Evolutionary conservation across 768 basidiomycete species (phyloP), one percentile per base, ranked within the genome.

Genomic region (Boletus reticuloceps): DNA sequence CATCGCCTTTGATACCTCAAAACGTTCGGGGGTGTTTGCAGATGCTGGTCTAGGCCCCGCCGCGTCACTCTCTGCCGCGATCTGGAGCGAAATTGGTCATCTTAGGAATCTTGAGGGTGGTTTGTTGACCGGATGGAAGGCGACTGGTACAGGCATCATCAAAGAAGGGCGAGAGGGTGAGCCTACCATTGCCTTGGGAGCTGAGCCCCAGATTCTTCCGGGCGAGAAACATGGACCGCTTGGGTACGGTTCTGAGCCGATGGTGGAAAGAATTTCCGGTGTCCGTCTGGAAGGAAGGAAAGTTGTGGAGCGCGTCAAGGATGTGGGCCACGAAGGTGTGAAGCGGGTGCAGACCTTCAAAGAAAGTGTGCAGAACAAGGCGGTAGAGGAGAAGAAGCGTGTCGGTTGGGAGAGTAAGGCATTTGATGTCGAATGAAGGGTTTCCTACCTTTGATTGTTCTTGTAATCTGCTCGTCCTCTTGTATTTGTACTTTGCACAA

Each of bases 71-170:
- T 66, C 81, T n/a, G 82, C 81, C 3, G 88, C 83, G 1, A 60
- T 86, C 9, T 88, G 86, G 86, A 85, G 83, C 57, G 87, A 89
- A 67, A 55, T 88, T 1, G 88, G 88, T 0, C 75, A 79, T 44
- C 42, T 89, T n/a, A 71, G 75, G 55, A 72, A 78, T 36, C 58
- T 57, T 41, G 70, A 66, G 44, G 62, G 67, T 48, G 75, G 64
- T 0, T 39, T 76, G 25, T 68, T 76, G 55, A 64, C 72, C 2
- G 82, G 76, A 0, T 79, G 79, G 78, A 71, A 64, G 25, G 80
- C 82, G 4, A 89, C 88, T 0, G 81, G 88, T 0, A 84, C 83
- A 0, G 88, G 88, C 0, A 56, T 89, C 8, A 72, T 89, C 47
- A 77, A 82, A 41, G 79, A 84, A 61, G 81, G 80, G 37, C 55